Evolutionary conservation across 106 monocot species (phyloP), one percentile per base, ranked within the genome.

Genomic region (Allium sativum): DNA sequence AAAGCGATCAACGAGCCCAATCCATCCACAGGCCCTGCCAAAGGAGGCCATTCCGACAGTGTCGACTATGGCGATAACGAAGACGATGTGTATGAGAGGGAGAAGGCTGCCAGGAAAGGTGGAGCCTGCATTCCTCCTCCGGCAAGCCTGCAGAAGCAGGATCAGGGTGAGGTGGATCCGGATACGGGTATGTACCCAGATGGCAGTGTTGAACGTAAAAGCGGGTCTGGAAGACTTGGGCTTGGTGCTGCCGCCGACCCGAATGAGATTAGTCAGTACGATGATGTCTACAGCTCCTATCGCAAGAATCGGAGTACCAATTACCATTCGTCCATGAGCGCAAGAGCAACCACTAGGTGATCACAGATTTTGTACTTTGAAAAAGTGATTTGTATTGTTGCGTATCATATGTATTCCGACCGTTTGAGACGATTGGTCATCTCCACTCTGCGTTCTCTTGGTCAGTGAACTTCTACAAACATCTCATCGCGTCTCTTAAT

Each of bases 71-170:
- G 31, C 31, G 76, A 74, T 12, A 59, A 76, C 15, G 82, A 80
- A 9, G 75, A 79, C 1, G 48, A 65, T 40, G 48, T 52, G 8
- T 86, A 75, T 44, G 89, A 93, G 50, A 54, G 81, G 14, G 95
- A 90, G n/a, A 48, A 67, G 22, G 66, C 72, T 6, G 60, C 73
- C 45, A 90, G 90, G 7, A 90, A 86, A 68, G 84, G 87, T 15
- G 95, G 95, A 12, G 87, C 90, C 9, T 90, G 95, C 73, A 90
- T 96, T 50, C 95, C 95, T 20, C 95, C 95, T 13, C 95, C 95
- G 8, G 58, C 77, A 8, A 84, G 74, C 56, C 73, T 96, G 45
- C 85, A 89, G 63, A 81, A 73, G 11, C 31, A 31, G 31, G 85
- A 17, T 15, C 48, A 11, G 11, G 48, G 48, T 6, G 31, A 31